Percentiles rank a stretch among this genome's conserved stretches.
phyloP scores from a whole-genome alignment of 192 early-diverging fungal species.

The Podila epicladia region DNA sequence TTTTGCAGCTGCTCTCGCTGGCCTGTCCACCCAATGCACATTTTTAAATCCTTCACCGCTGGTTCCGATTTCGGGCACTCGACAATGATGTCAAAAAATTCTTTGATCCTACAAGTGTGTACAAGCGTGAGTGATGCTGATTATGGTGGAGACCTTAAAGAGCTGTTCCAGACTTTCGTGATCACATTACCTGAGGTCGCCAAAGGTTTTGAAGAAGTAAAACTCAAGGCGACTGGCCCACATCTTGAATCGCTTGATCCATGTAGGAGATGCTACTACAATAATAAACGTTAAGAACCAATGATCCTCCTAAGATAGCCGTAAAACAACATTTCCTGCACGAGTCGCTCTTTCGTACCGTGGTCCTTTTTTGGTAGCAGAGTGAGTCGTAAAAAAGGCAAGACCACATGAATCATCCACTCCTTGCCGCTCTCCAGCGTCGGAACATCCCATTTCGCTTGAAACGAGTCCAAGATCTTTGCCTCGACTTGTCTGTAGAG shows the following conservation, averaged over 20 bases:
- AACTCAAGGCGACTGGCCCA: constrained; percentile 43
- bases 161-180: too few species aligned
- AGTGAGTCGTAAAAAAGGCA: constrained; percentile 28
- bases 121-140: not conserved
- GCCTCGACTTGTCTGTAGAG: constrained; percentile 25
- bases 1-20: constrained; percentile 41
- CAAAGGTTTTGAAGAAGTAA: constrained; percentile 50
- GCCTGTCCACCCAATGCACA: constrained; percentile 49
- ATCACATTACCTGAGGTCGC: constrained; percentile 27
- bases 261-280: constrained; percentile 12
- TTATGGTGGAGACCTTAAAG: not conserved
- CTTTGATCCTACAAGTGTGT: constrained; percentile 50
- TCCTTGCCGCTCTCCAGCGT: constrained; percentile 27
- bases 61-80: constrained; percentile 72
- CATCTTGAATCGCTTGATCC: constrained; percentile 29
- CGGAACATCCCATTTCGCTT: constrained; percentile 16
- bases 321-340: not conserved
- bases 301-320: not conserved
- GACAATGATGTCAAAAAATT: constrained; percentile 79
- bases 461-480: constrained; percentile 24
- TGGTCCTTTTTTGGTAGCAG: constrained; percentile 19
- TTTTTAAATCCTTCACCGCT: constrained; percentile 71
- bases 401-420: constrained; percentile 30
- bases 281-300: not conserved
- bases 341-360: not conserved